Conservation (phyloP, 306 rosid species). For the Vigna radiata region DNA sequence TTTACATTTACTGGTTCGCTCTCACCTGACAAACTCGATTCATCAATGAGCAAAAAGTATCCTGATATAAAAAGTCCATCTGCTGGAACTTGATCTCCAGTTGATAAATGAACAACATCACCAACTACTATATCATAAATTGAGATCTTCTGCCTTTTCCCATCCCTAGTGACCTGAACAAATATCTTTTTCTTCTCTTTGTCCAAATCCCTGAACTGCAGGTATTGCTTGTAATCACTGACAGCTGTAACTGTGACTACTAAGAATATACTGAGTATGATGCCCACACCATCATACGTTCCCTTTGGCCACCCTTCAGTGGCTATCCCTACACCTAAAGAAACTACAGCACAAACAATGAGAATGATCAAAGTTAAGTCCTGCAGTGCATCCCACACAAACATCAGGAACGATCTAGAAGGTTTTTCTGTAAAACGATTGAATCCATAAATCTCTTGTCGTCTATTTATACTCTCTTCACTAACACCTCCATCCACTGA, state of each 20-base stretch:
- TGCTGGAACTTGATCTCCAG: constrained; percentile 95
- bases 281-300: constrained; percentile 87
- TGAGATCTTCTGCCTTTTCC: constrained; percentile 71
- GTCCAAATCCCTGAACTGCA: constrained; percentile 88
- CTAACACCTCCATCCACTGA: constrained; percentile 65
- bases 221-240: constrained; percentile 88
- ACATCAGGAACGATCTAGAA: constrained; percentile 67
- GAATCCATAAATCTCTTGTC: constrained; percentile 80
- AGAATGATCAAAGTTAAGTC: constrained; percentile 88
- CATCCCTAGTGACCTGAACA: constrained; percentile 83
- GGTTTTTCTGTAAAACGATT: constrained; percentile 84
- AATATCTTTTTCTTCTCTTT: constrained; percentile 87
- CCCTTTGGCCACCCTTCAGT: constrained; percentile 99
- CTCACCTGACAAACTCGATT: constrained; percentile 95
- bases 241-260: constrained; percentile 89
- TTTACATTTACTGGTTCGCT: constrained; percentile 74
- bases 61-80: constrained; percentile 88
- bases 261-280: constrained; percentile 75
- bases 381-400: constrained; percentile 91
- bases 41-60: constrained; percentile 79
- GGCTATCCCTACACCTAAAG: constrained; percentile 81
- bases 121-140: constrained; percentile 89
- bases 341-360: constrained; percentile 82
- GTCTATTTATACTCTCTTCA: constrained; percentile 51
- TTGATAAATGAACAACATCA: constrained; percentile 87